Conservation (phyloP, 2,329 filamentous ascomycete genomes). For the Cladophialophora bantiana region DNA sequence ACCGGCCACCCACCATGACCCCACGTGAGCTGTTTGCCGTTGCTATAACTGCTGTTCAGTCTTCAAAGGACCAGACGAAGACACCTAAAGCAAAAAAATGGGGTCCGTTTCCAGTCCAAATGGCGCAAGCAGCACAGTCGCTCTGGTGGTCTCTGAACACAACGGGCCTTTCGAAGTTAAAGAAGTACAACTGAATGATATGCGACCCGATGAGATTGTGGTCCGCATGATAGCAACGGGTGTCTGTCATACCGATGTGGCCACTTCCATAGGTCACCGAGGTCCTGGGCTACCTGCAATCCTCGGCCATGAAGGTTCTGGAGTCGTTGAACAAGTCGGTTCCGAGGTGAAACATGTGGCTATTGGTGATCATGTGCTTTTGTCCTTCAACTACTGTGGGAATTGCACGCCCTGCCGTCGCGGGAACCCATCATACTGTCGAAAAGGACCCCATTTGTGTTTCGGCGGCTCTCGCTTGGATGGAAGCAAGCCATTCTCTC, state of each 20-base stretch:
- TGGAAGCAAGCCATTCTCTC: constrained; percentile 21
- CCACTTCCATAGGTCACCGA: constrained; percentile 47
- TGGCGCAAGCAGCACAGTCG: not conserved
- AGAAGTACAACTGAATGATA: constrained; percentile 11
- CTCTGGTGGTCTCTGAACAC: not conserved
- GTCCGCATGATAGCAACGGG: constrained; percentile 88
- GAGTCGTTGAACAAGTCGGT: constrained; percentile 61
- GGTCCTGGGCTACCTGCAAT: constrained; percentile 67
- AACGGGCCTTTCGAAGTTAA: constrained; percentile 1
- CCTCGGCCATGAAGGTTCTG: constrained; percentile 61
- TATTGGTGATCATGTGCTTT: constrained; percentile 86
- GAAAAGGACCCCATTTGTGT: constrained; percentile 12
- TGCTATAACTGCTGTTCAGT: not conserved
- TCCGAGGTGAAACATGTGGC: constrained; percentile 69
- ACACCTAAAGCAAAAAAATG: not conserved
- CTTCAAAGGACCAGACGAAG: not conserved
- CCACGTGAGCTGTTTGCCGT: not conserved
- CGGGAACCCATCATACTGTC: constrained; percentile 22
- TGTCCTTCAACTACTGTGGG: constrained; percentile 23
- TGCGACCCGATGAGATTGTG: constrained; percentile 86
- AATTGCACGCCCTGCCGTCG: constrained; percentile 20
- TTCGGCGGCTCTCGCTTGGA: constrained; percentile 20
- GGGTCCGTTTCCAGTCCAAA: not conserved
- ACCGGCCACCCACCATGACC: not conserved
- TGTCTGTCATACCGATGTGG: constrained; percentile 81